Percentiles rank a stretch among this genome's conserved stretches.
phyloP scores from a whole-genome alignment of 495 filamentous ascomycete genomes.

The Aspergillus nidulans region DNA sequence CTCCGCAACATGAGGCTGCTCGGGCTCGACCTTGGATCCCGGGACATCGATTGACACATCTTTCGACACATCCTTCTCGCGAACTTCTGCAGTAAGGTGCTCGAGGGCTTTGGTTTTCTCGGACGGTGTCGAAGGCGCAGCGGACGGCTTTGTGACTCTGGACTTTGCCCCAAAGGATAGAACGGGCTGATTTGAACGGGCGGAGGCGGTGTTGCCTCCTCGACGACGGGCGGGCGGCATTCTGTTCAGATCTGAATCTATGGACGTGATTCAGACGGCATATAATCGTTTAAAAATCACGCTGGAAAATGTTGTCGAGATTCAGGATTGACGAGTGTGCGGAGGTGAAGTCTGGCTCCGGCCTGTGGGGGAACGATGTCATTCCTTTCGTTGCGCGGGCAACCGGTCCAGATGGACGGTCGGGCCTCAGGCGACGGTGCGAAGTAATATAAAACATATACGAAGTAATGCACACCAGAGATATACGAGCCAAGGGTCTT shows the following conservation, averaged over 20 bases:
- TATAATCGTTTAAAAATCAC: too few species aligned
- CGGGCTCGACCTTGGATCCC: slow-evolving; percentile 26
- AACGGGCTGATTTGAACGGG: slow-evolving; percentile 55
- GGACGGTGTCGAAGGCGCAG: slow-evolving; percentile 32
- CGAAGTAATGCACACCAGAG: too few species aligned
- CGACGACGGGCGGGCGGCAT: slow-evolving; percentile 70
- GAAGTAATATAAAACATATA: neutral
- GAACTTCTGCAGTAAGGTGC: slow-evolving; percentile 19
- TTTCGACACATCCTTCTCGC: slow-evolving; percentile 32
- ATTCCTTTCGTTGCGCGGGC: neutral
- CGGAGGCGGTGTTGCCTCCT: slow-evolving; percentile 38
- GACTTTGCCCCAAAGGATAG: slow-evolving; percentile 67
- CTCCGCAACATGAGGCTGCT: slow-evolving; percentile 45
- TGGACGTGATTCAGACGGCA: too few species aligned
- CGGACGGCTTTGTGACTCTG: slow-evolving; percentile 68
- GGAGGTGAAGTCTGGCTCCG: neutral
- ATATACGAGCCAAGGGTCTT: too few species aligned
- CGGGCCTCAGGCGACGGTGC: neutral
- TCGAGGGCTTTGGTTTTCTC: slow-evolving; percentile 50
- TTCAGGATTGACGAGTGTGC: neutral
- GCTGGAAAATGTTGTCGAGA: neutral
- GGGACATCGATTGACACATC: slow-evolving; percentile 21
- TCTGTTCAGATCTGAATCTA: slow-evolving; percentile 6
- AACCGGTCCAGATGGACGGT: neutral
- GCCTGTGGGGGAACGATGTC: slow-evolving; percentile 15